phyloP scores from a whole-genome alignment of 140 eudicot species.

The Stevia rebaudiana region DNA sequence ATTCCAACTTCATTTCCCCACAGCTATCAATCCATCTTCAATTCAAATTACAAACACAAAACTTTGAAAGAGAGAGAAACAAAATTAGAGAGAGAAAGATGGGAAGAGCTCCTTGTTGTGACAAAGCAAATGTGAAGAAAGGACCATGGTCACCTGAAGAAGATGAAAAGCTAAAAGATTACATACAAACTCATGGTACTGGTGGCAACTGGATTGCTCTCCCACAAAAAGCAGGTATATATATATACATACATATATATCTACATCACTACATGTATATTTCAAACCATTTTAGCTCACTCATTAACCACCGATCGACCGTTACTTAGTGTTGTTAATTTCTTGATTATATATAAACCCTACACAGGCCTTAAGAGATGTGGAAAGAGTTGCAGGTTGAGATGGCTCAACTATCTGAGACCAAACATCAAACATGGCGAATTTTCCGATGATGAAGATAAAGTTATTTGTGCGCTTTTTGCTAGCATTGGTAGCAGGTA shows the following conservation, averaged over 20 bases:
- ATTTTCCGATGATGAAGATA: slow-evolving; percentile 80
- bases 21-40: slow-evolving; percentile 15
- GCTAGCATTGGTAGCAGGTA: slow-evolving; percentile 95
- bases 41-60: slow-evolving; percentile 7
- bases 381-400: slow-evolving; percentile 93
- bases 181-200: slow-evolving; percentile 66
- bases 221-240: slow-evolving; percentile 80
- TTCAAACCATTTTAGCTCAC: background rate
- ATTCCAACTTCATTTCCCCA: slow-evolving; percentile 35
- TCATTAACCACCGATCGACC: background rate
- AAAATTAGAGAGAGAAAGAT: slow-evolving; percentile 32
- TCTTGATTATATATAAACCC: slow-evolving; percentile 8
- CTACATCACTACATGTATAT: too few relatives aligned
- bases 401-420: slow-evolving; percentile 91
- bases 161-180: slow-evolving; percentile 69
- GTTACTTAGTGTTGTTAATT: background rate
- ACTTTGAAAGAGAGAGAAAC: background rate
- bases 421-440: slow-evolving; percentile 92
- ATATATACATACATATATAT: too few relatives aligned
- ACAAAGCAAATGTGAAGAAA: slow-evolving; percentile 86
- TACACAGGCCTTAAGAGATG: slow-evolving; percentile 72
- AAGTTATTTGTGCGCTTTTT: slow-evolving; percentile 65
- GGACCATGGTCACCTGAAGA: slow-evolving; percentile 99
- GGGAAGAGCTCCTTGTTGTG: slow-evolving; percentile 99
- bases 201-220: slow-evolving; percentile 95